Evolutionary conservation across 1,284 basidiomycete genomes (phyloP).

Genomic region (Apiotrichum porosum): DNA sequence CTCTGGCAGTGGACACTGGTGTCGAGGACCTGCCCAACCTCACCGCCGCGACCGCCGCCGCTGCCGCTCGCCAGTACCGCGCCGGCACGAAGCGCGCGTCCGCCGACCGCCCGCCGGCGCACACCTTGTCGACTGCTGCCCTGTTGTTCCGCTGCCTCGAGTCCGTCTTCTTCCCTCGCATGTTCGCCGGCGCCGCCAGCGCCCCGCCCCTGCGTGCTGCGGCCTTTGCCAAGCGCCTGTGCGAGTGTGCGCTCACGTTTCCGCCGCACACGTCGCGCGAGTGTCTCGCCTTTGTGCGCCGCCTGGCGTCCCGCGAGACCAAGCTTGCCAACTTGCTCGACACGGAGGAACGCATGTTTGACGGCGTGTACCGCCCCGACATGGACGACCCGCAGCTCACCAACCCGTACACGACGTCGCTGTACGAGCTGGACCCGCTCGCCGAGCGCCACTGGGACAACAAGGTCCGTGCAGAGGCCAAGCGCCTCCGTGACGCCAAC

Average conservation of each 20-base stretch:
- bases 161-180: slow-evolving; percentile 67
- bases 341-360: slow-evolving; percentile 74
- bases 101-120: slow-evolving; percentile 23
- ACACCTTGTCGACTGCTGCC: slow-evolving; percentile 50
- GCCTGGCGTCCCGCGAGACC: slow-evolving; percentile 68
- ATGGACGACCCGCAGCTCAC: slow-evolving; percentile 77
- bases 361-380: slow-evolving; percentile 75
- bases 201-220: slow-evolving; percentile 73
- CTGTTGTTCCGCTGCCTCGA: slow-evolving; percentile 81
- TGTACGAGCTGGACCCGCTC: slow-evolving; percentile 47
- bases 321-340: slow-evolving; percentile 77
- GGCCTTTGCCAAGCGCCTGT: slow-evolving; percentile 86
- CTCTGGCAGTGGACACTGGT: slow-evolving; percentile 51
- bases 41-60: slow-evolving; percentile 24
- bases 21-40: slow-evolving; percentile 50
- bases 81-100: slow-evolving; percentile 6
- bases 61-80: slow-evolving; percentile 14
- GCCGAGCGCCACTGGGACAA: slow-evolving; percentile 45
- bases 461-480: slow-evolving; percentile 41
- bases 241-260: slow-evolving; percentile 73
- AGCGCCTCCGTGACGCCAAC: slow-evolving; percentile 40
- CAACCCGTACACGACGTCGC: slow-evolving; percentile 48
- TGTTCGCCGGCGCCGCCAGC: slow-evolving; percentile 52
- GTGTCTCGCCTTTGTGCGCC: slow-evolving; percentile 65
- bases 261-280: slow-evolving; percentile 63